These are phyloP conservation scores for Metschnikowia lunata DNA, from an alignment of 805 yeast species.

Conservation along the genomic window DNA sequence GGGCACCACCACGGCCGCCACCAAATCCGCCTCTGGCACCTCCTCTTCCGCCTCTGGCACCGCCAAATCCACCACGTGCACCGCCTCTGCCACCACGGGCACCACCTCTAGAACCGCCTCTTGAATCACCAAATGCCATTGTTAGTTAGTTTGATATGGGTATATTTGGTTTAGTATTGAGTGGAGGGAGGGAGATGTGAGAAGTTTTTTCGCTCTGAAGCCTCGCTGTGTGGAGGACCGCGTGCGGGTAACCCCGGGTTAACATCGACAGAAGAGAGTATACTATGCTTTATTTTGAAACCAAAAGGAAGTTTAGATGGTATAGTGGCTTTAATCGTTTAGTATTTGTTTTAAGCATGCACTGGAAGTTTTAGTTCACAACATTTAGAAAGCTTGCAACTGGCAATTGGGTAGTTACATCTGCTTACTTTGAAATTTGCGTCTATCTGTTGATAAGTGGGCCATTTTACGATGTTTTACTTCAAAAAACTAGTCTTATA, in stretches of 20 bases:
- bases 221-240: conserved; percentile 13
- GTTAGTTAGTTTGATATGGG: background rate
- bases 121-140: conserved; percentile 20
- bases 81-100: conserved; percentile 19
- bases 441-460: no score
- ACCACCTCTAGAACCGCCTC: conserved; percentile 20
- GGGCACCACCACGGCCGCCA: conserved; percentile 29
- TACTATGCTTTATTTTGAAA: no score
- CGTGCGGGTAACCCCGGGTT: conserved; percentile 18
- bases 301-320: no score
- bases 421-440: no score
- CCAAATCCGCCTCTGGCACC: conserved; percentile 38
- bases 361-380: no score
- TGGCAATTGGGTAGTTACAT: no score
- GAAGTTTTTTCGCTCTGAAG: conserved; percentile 7
- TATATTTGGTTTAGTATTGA: background rate
- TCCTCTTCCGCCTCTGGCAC: conserved; percentile 49
- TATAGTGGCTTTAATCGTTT: no score
- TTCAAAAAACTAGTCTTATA: no score
- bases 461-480: no score
- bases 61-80: conserved; percentile 16
- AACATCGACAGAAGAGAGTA: no score
- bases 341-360: no score
- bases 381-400: no score
- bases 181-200: background rate